These are phyloP conservation scores for Tylopilus plumbeoviolaceoides DNA, from an alignment of 768 basidiomycete species.

Conservation along the genomic window DNA sequence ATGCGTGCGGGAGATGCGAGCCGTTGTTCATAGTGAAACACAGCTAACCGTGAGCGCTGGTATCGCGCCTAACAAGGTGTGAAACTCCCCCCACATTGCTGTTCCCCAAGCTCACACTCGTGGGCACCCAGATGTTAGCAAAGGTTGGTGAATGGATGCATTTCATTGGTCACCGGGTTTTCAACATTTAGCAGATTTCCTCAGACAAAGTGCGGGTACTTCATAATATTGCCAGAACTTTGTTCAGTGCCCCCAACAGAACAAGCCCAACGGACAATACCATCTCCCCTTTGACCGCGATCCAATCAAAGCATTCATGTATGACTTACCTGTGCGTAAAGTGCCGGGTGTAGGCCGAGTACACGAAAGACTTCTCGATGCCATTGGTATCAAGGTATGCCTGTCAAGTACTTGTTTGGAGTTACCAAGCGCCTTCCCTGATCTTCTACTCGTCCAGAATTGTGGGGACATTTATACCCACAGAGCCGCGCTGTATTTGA, in stretches of 20 bases:
- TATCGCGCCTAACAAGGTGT: slow-evolving; percentile 90
- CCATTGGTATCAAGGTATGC: slow-evolving; percentile 73
- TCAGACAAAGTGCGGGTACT: slow-evolving; percentile 69
- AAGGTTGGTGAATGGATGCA: slow-evolving; percentile 62
- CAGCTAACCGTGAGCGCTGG: slow-evolving; percentile 90
- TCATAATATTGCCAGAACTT: not conserved
- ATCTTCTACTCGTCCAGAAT: slow-evolving; percentile 41
- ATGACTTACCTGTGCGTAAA: slow-evolving; percentile 76
- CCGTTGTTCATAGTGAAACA: slow-evolving; percentile 70
- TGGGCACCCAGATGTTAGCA: slow-evolving; percentile 67
- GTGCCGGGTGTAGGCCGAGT: slow-evolving; percentile 90
- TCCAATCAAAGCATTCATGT: slow-evolving; percentile 73
- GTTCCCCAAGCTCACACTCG: slow-evolving; percentile 12
- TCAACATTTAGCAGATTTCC: slow-evolving; percentile 58
- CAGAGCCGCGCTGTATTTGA: slow-evolving; percentile 67
- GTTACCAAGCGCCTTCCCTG: not conserved
- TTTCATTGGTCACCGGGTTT: slow-evolving; percentile 1
- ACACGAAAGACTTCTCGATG: slow-evolving; percentile 81
- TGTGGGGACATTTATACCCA: slow-evolving; percentile 87
- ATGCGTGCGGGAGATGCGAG: slow-evolving; percentile 77
- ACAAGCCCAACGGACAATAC: slow-evolving; percentile 94
- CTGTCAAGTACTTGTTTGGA: not conserved
- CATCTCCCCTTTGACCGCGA: slow-evolving; percentile 62
- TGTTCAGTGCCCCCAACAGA: slow-evolving; percentile 39
- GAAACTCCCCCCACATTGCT: slow-evolving; percentile 23